Percentiles rank a stretch among this genome's conserved stretches.
Conservation (phyloP, 352 stramenopile species). For the Thalassiosira ordinaria region DNA sequence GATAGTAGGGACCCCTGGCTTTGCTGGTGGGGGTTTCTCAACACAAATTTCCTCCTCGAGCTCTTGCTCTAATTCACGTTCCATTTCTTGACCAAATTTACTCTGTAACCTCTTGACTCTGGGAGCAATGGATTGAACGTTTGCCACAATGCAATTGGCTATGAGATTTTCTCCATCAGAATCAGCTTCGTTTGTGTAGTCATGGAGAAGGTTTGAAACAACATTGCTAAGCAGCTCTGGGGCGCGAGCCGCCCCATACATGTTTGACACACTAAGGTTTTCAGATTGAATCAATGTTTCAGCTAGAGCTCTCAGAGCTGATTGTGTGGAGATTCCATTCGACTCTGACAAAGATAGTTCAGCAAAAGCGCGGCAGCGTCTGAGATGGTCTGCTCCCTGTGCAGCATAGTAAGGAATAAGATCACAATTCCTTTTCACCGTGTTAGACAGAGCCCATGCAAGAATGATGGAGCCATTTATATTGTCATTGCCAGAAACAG, state of each 20-base stretch:
- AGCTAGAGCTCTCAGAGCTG: not conserved
- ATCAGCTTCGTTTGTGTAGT: not conserved
- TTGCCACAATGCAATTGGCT: not conserved
- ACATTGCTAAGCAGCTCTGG: not conserved
- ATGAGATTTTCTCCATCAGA: not conserved
- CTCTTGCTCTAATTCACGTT: conserved; percentile 22
- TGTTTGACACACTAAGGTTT: not conserved
- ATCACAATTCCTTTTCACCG: conserved; percentile 9
- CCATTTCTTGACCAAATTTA: not conserved
- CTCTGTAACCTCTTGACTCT: not conserved
- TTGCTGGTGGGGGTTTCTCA: conserved; percentile 4
- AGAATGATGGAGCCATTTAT: not conserved
- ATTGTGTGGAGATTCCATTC: not conserved
- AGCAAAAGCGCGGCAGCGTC: not conserved
- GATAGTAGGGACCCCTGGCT: not conserved
- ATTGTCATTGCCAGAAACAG: not conserved
- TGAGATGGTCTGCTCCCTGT: not conserved
- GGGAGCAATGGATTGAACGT: not conserved
- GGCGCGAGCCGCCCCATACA: not conserved
- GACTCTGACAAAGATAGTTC: not conserved
- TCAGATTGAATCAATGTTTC: not conserved
- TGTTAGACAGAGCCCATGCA: conserved; percentile 6
- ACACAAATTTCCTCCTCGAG: conserved; percentile 16
- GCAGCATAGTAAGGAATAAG: conserved; percentile 6
- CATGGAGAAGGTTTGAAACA: not conserved